These are phyloP conservation scores for Phytophthora melonis DNA, from an alignment of 352 stramenopile genomes.

Conservation along the genomic window DNA sequence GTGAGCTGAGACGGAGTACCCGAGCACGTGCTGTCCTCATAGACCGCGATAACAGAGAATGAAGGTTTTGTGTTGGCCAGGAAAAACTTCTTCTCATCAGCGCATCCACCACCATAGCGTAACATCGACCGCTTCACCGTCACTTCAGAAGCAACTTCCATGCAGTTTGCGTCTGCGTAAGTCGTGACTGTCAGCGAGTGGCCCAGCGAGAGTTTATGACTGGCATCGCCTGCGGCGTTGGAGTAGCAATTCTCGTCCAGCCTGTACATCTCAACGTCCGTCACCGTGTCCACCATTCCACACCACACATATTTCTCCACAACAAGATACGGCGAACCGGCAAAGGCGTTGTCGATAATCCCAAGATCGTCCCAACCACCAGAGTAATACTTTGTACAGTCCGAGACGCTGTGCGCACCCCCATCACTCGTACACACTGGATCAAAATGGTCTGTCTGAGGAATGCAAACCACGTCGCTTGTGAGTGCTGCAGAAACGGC, in stretches of 20 bases:
- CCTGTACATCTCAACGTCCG: slow-evolving; percentile 5
- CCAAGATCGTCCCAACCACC: slow-evolving; percentile 5
- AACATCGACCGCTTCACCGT: background rate
- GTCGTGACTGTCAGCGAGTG: background rate
- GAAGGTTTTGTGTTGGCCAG: background rate
- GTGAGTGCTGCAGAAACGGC: background rate
- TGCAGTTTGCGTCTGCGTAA: background rate
- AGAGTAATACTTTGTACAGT: background rate
- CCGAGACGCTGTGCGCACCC: background rate
- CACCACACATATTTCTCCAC: slow-evolving; percentile 12
- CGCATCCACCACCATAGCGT: too few relatives aligned
- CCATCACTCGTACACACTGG: background rate
- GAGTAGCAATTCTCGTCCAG: slow-evolving; percentile 10
- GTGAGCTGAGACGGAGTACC: background rate
- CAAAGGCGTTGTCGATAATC: slow-evolving; percentile 14
- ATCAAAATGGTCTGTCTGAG: background rate
- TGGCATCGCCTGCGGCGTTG: background rate
- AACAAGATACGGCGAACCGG: background rate
- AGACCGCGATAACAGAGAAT: background rate
- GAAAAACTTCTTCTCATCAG: background rate
- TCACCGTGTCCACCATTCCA: background rate
- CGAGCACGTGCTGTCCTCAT: slow-evolving; percentile 4
- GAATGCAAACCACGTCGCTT: background rate
- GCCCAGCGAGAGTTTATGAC: background rate
- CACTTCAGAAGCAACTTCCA: background rate